phyloP scores from a whole-genome alignment of 176 grass and related monocot species.

The Eragrostis curvula region DNA sequence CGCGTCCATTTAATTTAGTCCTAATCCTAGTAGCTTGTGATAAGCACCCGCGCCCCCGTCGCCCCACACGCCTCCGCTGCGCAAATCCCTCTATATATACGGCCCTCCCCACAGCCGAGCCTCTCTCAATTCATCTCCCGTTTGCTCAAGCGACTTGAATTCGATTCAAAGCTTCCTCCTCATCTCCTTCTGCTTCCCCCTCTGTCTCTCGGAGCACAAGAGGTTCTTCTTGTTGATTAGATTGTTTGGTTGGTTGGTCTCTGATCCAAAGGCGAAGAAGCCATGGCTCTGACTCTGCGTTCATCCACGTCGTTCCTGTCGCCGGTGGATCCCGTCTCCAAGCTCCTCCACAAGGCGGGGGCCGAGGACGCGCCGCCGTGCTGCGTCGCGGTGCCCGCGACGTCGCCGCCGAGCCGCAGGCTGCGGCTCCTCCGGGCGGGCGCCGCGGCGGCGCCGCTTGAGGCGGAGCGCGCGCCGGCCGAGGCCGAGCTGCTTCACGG shows the following conservation, averaged over 20 bases:
- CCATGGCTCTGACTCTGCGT: constrained; percentile 76
- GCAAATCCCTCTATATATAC: constrained; percentile 46
- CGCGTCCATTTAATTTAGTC: background rate
- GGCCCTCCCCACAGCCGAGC: background rate
- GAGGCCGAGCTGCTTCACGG: constrained; percentile 51
- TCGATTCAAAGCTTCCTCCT: background rate
- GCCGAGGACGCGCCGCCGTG: constrained; percentile 44
- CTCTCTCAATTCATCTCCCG: background rate
- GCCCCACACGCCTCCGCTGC: background rate
- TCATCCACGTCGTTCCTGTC: constrained; percentile 62
- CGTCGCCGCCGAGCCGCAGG: constrained; percentile 29
- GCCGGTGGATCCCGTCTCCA: constrained; percentile 48
- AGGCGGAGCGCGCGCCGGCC: constrained; percentile 5
- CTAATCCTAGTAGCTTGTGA: constrained; percentile 4
- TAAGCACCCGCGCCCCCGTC: constrained; percentile 50
- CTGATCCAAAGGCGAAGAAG: background rate
- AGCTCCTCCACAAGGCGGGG: constrained; percentile 52
- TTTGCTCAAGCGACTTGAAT: background rate
- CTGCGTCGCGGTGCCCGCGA: constrained; percentile 28
- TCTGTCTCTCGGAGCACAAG: background rate
- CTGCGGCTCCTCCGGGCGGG: constrained; percentile 24
- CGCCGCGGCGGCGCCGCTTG: background rate
- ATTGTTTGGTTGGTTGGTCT: background rate
- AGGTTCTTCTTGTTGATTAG: background rate
- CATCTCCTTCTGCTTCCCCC: background rate